phyloP scores from a whole-genome alignment of 2,329 filamentous ascomycete genomes.

The Exophiala sp. region DNA sequence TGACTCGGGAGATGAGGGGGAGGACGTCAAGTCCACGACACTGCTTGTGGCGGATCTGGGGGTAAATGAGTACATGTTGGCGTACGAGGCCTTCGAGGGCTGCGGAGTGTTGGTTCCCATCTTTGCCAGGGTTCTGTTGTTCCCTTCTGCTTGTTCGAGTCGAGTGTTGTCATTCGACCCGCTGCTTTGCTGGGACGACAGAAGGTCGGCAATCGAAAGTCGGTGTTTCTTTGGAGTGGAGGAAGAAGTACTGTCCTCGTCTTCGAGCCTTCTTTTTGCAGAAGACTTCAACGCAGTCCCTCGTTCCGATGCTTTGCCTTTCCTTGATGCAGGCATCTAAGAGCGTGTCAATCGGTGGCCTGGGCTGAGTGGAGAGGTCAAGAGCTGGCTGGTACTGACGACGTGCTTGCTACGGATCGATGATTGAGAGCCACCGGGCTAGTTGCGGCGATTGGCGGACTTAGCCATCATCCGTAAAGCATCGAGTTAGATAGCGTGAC shows the following conservation, averaged over 20 bases:
- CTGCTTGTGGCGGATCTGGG: slow-evolving; percentile 36
- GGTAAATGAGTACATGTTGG: slow-evolving; percentile 52
- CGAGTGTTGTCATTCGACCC: slow-evolving; percentile 13
- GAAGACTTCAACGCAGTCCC: slow-evolving; percentile 14
- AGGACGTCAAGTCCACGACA: slow-evolving; percentile 45
- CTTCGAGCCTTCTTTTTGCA: slow-evolving; percentile 13
- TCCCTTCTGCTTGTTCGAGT: slow-evolving; percentile 1
- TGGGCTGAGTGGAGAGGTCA: slow-evolving; percentile 4
- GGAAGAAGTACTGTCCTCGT: slow-evolving; percentile 10
- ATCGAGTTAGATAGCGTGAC: neutral
- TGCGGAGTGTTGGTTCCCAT: slow-evolving; percentile 25
- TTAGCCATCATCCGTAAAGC: neutral
- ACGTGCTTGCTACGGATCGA: neutral
- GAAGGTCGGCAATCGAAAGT: slow-evolving; percentile 21
- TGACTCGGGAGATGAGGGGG: slow-evolving; percentile 29
- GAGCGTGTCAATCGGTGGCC: slow-evolving; percentile 1
- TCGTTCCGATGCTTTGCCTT: slow-evolving; percentile 22
- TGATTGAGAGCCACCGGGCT: neutral
- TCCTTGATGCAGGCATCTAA: slow-evolving; percentile 28
- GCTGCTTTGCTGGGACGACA: slow-evolving; percentile 18
- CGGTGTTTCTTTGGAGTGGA: slow-evolving; percentile 22
- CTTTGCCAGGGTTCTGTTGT: slow-evolving; percentile 12
- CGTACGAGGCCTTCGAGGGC: slow-evolving; percentile 31
- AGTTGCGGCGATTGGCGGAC: slow-evolving; percentile 10
- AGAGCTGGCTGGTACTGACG: slow-evolving; percentile 8